These are phyloP conservation scores for Conringia planisiliqua DNA, from an alignment of 345 rosid species.

Conservation along the genomic window DNA sequence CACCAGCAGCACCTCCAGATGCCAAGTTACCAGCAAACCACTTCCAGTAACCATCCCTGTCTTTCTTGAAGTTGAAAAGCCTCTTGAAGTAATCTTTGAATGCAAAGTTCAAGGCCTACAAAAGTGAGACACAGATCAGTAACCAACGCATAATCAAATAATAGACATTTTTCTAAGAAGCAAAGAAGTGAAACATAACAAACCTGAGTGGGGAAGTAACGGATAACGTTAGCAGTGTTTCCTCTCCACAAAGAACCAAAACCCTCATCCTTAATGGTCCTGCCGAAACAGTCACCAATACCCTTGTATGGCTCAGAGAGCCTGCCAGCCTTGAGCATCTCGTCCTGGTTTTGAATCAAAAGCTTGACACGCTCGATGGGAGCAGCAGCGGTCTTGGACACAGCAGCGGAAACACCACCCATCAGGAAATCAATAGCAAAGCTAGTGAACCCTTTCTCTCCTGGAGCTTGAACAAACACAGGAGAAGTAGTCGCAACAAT, in stretches of 20 bases:
- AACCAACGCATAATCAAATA: background rate
- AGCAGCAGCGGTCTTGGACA: conserved; percentile 85
- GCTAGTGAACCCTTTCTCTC: conserved; percentile 59
- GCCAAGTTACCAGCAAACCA: conserved; percentile 94
- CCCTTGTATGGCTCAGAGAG: conserved; percentile 88
- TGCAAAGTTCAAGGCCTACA: conserved; percentile 86
- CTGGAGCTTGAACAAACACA: conserved; percentile 58
- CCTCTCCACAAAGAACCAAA: conserved; percentile 73
- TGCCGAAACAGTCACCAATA: conserved; percentile 72
- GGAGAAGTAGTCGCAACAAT: conserved; percentile 41
- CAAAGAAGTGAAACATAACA: background rate
- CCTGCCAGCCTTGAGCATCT: conserved; percentile 81
- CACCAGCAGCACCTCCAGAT: conserved; percentile 92
- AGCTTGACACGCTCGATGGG: conserved; percentile 92
- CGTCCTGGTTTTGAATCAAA: conserved; percentile 85
- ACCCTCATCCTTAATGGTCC: conserved; percentile 71
- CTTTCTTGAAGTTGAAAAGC: conserved; percentile 88
- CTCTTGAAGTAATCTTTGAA: conserved; percentile 92
- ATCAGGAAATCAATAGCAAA: conserved; percentile 75
- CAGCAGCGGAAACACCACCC: conserved; percentile 94
- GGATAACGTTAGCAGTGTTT: conserved; percentile 84
- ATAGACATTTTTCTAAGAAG: background rate
- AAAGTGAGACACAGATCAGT: background rate
- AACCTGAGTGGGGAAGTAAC: conserved; percentile 93
- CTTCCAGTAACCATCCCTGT: conserved; percentile 86